phyloP scores from a whole-genome alignment of 2,329 filamentous ascomycete genomes.

The Dactylonectria macrodidyma region DNA sequence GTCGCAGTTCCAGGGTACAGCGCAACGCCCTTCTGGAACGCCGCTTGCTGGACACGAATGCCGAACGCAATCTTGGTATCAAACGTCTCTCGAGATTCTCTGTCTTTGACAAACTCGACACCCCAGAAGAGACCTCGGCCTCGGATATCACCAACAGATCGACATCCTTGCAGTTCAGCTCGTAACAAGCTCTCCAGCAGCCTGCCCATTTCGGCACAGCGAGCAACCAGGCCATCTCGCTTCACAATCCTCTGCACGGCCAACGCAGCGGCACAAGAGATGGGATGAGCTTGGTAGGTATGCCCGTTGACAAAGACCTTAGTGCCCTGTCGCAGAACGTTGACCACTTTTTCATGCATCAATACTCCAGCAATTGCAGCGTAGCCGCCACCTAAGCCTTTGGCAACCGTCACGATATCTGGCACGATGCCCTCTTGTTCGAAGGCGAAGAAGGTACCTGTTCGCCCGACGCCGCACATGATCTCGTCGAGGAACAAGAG shows the following conservation, averaged over 20 bases:
- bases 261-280: constrained; percentile 56
- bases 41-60: constrained; percentile 47
- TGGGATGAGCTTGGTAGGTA: constrained; percentile 63
- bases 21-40: constrained; percentile 53
- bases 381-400: constrained; percentile 72
- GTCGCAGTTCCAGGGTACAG: constrained; percentile 77
- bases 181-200: constrained; percentile 13
- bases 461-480: constrained; percentile 76
- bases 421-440: constrained; percentile 58
- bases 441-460: constrained; percentile 73
- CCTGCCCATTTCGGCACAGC: constrained; percentile 26
- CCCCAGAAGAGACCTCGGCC: constrained; percentile 59
- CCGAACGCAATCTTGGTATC: constrained; percentile 47
- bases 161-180: constrained; percentile 11
- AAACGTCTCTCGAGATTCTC: constrained; percentile 54
- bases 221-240: constrained; percentile 50
- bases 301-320: constrained; percentile 68
- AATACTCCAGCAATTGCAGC: constrained; percentile 70
- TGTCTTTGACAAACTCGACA: constrained; percentile 61
- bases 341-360: constrained; percentile 54
- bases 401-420: constrained; percentile 72
- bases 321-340: constrained; percentile 26
- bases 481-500: constrained; percentile 70
- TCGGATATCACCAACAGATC: constrained; percentile 30
- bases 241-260: constrained; percentile 58